A percentile compares a stretch with the other conserved stretches of the same genome.
These are phyloP conservation scores for Singerocomus rubriflavus DNA, from an alignment of 1,284 basidiomycete species.

Conservation along the genomic window DNA sequence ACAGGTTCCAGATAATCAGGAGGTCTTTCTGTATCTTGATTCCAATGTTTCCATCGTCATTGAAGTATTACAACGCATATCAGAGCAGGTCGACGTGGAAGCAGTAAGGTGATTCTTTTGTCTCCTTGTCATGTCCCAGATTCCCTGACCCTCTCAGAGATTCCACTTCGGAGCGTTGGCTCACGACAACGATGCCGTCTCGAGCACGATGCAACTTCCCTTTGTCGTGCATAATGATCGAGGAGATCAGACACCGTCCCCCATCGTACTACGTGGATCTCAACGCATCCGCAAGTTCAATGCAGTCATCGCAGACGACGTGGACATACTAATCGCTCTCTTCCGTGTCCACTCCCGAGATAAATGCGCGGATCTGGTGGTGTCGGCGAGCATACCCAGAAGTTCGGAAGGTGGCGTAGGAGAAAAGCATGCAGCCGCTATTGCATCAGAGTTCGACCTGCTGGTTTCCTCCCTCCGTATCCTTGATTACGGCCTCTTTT, in stretches of 20 bases:
- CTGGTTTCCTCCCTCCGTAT: slow-evolving; percentile 66
- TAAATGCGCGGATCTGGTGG: slow-evolving; percentile 75
- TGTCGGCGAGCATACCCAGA: slow-evolving; percentile 77
- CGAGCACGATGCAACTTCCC: slow-evolving; percentile 44
- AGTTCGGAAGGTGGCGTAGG: slow-evolving; percentile 43
- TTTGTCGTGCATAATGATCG: slow-evolving; percentile 36
- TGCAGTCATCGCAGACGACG: slow-evolving; percentile 51
- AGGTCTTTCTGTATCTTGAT: slow-evolving; percentile 82
- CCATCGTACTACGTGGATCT: slow-evolving; percentile 61
- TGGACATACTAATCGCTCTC: slow-evolving; percentile 75
- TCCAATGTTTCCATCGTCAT: slow-evolving; percentile 72
- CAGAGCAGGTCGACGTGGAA: slow-evolving; percentile 46
- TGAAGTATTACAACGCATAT: slow-evolving; percentile 79
- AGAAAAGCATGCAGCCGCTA: slow-evolving; percentile 33
- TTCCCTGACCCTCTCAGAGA: slow-evolving; percentile 40
- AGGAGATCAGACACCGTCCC: slow-evolving; percentile 52
- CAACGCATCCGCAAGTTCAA: slow-evolving; percentile 83
- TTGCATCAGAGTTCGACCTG: slow-evolving; percentile 50
- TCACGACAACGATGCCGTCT: slow-evolving; percentile 82
- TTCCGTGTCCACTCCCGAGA: slow-evolving; percentile 61
- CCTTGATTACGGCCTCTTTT: slow-evolving; percentile 74
- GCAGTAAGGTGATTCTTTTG: slow-evolving; percentile 61
- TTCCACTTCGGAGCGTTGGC: slow-evolving; percentile 92
- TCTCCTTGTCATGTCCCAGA: neutral
- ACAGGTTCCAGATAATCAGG: slow-evolving; percentile 96